phyloP scores from a whole-genome alignment of 495 filamentous ascomycete genomes.

The Daldinia vernicosa region DNA sequence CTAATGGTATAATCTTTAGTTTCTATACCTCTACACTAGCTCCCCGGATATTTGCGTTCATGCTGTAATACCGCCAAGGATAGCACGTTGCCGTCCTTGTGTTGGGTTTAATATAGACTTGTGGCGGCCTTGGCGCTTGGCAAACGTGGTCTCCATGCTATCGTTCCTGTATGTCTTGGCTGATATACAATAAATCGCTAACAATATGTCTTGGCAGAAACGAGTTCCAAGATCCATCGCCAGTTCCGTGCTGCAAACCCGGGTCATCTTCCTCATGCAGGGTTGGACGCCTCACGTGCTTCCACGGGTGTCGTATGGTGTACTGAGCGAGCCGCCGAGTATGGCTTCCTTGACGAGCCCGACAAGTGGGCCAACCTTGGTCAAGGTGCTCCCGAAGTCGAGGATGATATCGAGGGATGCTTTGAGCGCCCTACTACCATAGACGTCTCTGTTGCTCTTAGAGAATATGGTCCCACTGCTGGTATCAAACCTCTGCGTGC shows the following conservation, averaged over 20 bases:
- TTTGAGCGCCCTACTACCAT: conserved; percentile 87
- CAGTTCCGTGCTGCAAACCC: conserved; percentile 88
- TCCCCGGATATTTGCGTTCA: conserved; percentile 17
- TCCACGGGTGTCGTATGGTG: conserved; percentile 89
- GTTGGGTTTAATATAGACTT: conserved; percentile 25
- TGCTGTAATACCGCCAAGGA: conserved; percentile 37
- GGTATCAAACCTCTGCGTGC: conserved; percentile 90
- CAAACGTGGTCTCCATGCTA: conserved; percentile 37
- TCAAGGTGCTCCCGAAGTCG: conserved; percentile 93
- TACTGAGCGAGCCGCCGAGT: conserved; percentile 80
- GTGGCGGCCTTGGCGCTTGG: conserved; percentile 49
- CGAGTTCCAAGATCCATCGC: conserved; percentile 79
- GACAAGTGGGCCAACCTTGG: conserved; percentile 90
- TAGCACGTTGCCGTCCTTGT: conserved; percentile 9
- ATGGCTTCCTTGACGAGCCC: conserved; percentile 84
- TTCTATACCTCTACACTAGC: conserved; percentile 9
- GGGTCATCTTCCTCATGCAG: conserved; percentile 88
- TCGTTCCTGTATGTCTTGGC: conserved; percentile 32
- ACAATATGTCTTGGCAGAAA: conserved; percentile 61
- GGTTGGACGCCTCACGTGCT: conserved; percentile 83
- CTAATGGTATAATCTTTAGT: conserved; percentile 53
- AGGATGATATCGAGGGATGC: conserved; percentile 89
- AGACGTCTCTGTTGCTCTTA: conserved; percentile 75
- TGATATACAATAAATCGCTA: conserved; percentile 29
- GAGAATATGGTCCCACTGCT: conserved; percentile 93